These are phyloP conservation scores for Immersiporthe knoxdaviesiana DNA, from an alignment of 2,329 filamentous ascomycete genomes.

Conservation along the genomic window DNA sequence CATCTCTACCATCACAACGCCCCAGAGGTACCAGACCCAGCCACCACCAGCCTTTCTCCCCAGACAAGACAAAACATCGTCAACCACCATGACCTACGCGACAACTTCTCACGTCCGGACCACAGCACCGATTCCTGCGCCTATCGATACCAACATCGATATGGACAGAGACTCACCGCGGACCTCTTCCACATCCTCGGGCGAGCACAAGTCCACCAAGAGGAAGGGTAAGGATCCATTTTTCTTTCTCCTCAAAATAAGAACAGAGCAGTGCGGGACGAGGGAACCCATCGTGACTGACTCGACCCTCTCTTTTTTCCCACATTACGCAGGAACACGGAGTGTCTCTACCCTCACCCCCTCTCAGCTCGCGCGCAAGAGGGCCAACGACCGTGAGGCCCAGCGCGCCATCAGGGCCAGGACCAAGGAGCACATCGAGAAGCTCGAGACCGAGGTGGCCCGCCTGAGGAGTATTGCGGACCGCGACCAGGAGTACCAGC, in stretches of 20 bases:
- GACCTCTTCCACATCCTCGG: constrained; percentile 45
- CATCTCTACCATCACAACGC: constrained; percentile 1
- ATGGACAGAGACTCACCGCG: constrained; percentile 42
- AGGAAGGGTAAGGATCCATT: constrained; percentile 46
- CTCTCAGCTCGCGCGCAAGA: constrained; percentile 85
- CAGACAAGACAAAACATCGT: not conserved
- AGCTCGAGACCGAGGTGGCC: constrained; percentile 73
- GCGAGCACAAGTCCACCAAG: constrained; percentile 49
- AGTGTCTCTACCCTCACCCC: constrained; percentile 87
- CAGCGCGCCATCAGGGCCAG: constrained; percentile 85
- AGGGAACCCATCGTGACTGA: constrained; percentile 20
- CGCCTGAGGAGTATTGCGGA: constrained; percentile 62
- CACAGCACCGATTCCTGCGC: constrained; percentile 26
- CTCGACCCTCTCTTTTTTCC: constrained; percentile 20
- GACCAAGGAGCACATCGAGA: constrained; percentile 84
- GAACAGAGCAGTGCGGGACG: constrained; percentile 17
- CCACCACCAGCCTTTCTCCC: not conserved
- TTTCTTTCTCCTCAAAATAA: not conserved
- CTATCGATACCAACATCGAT: constrained; percentile 33
- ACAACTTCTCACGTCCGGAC: constrained; percentile 32
- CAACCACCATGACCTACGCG: constrained; percentile 25
- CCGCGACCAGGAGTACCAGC: constrained; percentile 55
- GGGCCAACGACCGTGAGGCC: constrained; percentile 88
- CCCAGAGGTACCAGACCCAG: constrained; percentile 7
- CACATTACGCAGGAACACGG: constrained; percentile 55